Conservation (phyloP, 1,284 basidiomycete genomes). For the Malassezia nana region DNA sequence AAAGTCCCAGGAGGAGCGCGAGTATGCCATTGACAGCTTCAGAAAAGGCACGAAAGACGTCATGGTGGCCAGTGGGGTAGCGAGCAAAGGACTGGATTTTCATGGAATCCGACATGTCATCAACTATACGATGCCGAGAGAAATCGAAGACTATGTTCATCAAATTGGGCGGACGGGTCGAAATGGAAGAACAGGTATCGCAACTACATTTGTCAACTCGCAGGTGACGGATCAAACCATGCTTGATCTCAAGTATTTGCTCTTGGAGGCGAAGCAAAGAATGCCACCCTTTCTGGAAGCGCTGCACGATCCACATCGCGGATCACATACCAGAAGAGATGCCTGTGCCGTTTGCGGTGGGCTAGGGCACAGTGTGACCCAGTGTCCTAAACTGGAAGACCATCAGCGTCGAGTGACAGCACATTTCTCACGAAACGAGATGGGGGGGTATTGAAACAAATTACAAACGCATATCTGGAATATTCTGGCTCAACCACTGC, state of each 20-base stretch:
- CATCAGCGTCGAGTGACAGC: conserved; percentile 76
- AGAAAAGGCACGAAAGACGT: conserved; percentile 94
- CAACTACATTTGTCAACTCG: conserved; percentile 99
- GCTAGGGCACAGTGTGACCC: conserved; percentile 83
- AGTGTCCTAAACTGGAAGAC: conserved; percentile 95
- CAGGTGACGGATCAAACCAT: conserved; percentile 90
- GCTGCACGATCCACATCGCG: conserved; percentile 71
- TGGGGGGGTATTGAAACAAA: neutral
- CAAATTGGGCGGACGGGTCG: conserved; percentile 97
- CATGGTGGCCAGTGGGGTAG: conserved; percentile 96
- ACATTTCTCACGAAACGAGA: conserved; percentile 56
- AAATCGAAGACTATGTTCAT: conserved; percentile 68
- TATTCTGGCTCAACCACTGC: conserved; percentile 38
- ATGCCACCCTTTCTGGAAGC: conserved; percentile 88
- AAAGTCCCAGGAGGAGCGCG: conserved; percentile 94
- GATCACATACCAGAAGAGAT: conserved; percentile 61
- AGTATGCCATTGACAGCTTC: conserved; percentile 96
- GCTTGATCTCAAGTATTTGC: conserved; percentile 87
- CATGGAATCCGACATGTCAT: conserved; percentile 96
- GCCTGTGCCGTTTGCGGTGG: conserved; percentile 96
- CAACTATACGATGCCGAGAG: conserved; percentile 97
- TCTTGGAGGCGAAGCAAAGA: conserved; percentile 97
- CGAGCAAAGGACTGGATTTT: conserved; percentile 95
- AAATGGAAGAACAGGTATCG: conserved; percentile 93
- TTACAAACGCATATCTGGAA: neutral